These are phyloP conservation scores for Scutellaria minor DNA, from an alignment of 257 asterid genomes.

Conservation along the genomic window DNA sequence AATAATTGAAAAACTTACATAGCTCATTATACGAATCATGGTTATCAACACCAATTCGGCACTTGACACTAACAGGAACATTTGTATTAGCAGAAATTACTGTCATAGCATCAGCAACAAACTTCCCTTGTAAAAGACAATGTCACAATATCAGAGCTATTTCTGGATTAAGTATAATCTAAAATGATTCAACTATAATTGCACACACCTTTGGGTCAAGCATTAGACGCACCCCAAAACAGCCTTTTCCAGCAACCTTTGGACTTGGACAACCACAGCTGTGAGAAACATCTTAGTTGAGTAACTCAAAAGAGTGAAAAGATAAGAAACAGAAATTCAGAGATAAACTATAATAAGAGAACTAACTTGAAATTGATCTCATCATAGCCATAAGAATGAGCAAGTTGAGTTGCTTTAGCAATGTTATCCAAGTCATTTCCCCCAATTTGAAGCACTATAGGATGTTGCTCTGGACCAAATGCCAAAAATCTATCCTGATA, in stretches of 20 bases:
- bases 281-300: slow-evolving; percentile 40
- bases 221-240: slow-evolving; percentile 94
- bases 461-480: slow-evolving; percentile 91
- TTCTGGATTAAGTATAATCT: slow-evolving; percentile 24
- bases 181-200: slow-evolving; percentile 28
- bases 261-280: slow-evolving; percentile 99
- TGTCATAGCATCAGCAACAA: slow-evolving; percentile 96
- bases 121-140: slow-evolving; percentile 75
- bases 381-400: slow-evolving; percentile 85
- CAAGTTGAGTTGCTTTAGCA: slow-evolving; percentile 89
- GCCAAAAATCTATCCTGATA: slow-evolving; percentile 89
- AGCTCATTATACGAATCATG: slow-evolving; percentile 90
- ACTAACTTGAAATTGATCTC: slow-evolving; percentile 93
- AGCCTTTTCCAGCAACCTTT: slow-evolving; percentile 96
- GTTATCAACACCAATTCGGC: slow-evolving; percentile 93
- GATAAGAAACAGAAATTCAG: slow-evolving; percentile 12
- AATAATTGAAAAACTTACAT: slow-evolving; percentile 60
- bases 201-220: slow-evolving; percentile 91
- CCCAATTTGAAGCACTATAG: slow-evolving; percentile 95
- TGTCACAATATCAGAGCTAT: slow-evolving; percentile 46
- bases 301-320: slow-evolving; percentile 25
- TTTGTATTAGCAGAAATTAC: slow-evolving; percentile 84
- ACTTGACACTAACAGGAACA: slow-evolving; percentile 94
- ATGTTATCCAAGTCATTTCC: slow-evolving; percentile 86
- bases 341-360: slow-evolving; percentile 23